A percentile compares a stretch with the other conserved stretches of the same genome.
phyloP scores from a whole-genome alignment of 2,329 filamentous ascomycete species.

The Ascochyta fabae region DNA sequence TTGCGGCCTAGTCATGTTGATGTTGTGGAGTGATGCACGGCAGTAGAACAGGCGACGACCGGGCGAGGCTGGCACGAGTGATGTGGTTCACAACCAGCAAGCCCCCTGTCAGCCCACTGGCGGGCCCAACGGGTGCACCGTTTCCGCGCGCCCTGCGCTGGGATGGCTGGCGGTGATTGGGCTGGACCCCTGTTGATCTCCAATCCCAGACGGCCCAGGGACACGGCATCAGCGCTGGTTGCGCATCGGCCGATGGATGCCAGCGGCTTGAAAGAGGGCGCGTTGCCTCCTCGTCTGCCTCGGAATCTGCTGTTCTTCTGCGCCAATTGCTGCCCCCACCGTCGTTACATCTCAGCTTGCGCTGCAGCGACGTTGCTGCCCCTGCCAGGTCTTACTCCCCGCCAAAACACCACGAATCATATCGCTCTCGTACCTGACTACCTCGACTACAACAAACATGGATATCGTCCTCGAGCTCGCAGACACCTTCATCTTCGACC shows the following conservation, averaged over 20 bases:
- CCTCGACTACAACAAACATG: constrained; percentile 61
- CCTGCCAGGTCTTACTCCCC: not conserved
- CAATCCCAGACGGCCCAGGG: not conserved
- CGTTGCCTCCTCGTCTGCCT: not conserved
- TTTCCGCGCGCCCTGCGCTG: constrained; percentile 8
- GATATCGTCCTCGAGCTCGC: constrained; percentile 87
- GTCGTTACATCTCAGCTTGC: constrained; percentile 1
- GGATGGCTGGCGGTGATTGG: constrained; percentile 3
- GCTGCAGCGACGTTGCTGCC: not conserved
- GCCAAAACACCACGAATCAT: constrained; percentile 28
- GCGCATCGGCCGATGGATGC: constrained; percentile 2
- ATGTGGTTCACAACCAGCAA: constrained; percentile 20
- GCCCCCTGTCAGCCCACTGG: constrained; percentile 24
- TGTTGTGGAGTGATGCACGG: constrained; percentile 8
- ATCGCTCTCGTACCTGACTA: constrained; percentile 28
- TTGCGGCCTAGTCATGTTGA: not conserved
- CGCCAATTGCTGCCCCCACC: not conserved
- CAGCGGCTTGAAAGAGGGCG: constrained; percentile 8
- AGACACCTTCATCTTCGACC: constrained; percentile 83
- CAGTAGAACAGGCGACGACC: constrained; percentile 3
- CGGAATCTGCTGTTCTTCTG: not conserved
- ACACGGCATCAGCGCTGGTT: constrained; percentile 1
- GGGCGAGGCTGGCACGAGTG: constrained; percentile 8
- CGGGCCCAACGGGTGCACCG: constrained; percentile 1
- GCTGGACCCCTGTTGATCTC: not conserved